Evolutionary conservation across 257 asterid genomes (phyloP).

Genomic region (Nicotiana undulata): DNA sequence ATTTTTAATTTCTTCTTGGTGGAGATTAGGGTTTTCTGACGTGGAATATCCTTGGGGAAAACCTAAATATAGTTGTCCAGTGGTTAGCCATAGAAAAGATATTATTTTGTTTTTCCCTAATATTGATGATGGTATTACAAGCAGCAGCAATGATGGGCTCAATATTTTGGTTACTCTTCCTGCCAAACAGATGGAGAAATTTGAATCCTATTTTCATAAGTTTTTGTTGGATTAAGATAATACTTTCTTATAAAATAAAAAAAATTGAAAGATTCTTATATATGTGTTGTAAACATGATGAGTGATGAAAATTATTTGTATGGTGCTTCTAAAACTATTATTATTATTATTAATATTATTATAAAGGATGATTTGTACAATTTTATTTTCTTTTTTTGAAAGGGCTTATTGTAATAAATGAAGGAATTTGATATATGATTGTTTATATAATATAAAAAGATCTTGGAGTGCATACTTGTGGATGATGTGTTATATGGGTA

Average conservation of each 20-base stretch:
- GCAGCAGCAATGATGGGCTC: constrained; percentile 33
- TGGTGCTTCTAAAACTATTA: neutral
- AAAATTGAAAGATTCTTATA: neutral
- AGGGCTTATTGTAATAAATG: too few species aligned
- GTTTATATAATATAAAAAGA: too few species aligned
- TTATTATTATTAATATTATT: too few species aligned
- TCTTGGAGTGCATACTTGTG: too few species aligned
- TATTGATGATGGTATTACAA: constrained; percentile 23
- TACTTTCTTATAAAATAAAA: neutral
- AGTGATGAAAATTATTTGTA: neutral
- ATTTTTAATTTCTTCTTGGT: constrained; percentile 80
- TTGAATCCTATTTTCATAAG: constrained; percentile 33
- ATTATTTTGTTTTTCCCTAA: constrained; percentile 67
- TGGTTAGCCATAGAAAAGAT: constrained; percentile 68
- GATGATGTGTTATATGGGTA: too few species aligned
- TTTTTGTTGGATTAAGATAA: constrained; percentile 17
- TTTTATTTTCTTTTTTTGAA: too few species aligned
- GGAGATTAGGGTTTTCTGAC: constrained; percentile 78
- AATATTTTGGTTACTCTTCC: constrained; percentile 85
- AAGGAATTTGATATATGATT: too few species aligned
- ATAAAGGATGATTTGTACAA: too few species aligned
- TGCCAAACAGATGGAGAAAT: constrained; percentile 52
- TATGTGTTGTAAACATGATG: neutral
- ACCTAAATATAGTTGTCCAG: constrained; percentile 72
- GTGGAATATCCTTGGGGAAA: constrained; percentile 83